Conservation (phyloP, 2,329 filamentous ascomycete genomes). For the Aspergillus brunneoviolaceus region DNA sequence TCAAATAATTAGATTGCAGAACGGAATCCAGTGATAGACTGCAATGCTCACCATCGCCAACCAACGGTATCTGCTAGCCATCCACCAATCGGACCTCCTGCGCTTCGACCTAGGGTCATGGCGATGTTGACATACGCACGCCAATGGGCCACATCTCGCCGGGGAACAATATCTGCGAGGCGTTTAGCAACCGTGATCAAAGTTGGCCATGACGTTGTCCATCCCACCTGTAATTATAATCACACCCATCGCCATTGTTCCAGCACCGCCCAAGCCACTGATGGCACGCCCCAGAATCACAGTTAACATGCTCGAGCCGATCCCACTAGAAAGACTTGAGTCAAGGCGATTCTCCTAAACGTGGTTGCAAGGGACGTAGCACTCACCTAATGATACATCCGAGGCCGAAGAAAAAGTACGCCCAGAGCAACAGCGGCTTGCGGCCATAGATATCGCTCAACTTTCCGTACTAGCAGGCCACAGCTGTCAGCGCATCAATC, state of each 20-base stretch:
- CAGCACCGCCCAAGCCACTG: conserved; percentile 47
- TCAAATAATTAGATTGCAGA: background rate
- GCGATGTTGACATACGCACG: conserved; percentile 54
- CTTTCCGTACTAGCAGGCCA: conserved; percentile 49
- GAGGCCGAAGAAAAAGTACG: conserved; percentile 53
- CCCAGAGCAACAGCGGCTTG: conserved; percentile 50
- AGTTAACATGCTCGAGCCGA: conserved; percentile 37
- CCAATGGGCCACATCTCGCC: conserved; percentile 50
- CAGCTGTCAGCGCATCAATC: conserved; percentile 11
- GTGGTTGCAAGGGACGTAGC: no score
- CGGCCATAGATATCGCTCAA: conserved; percentile 60
- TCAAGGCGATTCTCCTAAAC: background rate
- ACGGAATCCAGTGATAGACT: background rate
- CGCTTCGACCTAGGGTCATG: conserved; percentile 50
- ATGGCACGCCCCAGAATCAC: conserved; percentile 44
- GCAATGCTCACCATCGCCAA: conserved; percentile 58
- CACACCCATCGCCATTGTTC: conserved; percentile 46
- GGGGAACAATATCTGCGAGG: conserved; percentile 47
- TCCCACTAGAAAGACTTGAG: conserved; percentile 28
- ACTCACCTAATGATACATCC: conserved; percentile 42
- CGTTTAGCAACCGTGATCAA: background rate
- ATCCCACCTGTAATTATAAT: conserved; percentile 47
- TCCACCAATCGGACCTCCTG: conserved; percentile 59
- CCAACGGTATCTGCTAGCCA: conserved; percentile 62
- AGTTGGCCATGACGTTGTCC: no score